Evolutionary conservation across 495 filamentous ascomycete genomes (phyloP).

Genomic region (Penicillium samsonianum): DNA sequence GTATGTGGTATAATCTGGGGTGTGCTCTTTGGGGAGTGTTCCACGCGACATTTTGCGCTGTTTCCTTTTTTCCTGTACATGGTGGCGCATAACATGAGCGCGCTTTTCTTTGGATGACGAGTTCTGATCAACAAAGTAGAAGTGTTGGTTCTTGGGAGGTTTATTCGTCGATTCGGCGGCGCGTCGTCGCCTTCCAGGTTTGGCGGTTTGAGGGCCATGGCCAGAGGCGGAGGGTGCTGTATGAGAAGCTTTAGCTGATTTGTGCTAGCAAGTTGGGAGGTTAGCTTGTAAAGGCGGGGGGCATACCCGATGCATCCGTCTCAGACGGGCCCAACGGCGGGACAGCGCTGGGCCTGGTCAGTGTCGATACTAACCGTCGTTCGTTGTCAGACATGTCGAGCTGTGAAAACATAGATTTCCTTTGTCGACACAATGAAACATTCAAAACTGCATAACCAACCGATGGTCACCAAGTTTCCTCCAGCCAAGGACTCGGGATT

Average conservation of each 20-base stretch:
- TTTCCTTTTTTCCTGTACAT: slow-evolving; percentile 48
- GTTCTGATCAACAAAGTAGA: slow-evolving; percentile 49
- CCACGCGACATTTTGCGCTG: slow-evolving; percentile 35
- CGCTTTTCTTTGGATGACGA: slow-evolving; percentile 49
- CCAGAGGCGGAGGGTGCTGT: slow-evolving; percentile 22
- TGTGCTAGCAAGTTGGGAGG: background rate
- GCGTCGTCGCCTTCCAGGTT: slow-evolving; percentile 31
- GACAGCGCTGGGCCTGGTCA: slow-evolving; percentile 2
- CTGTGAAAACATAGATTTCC: slow-evolving; percentile 8
- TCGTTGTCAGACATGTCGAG: slow-evolving; percentile 36
- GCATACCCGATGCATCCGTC: slow-evolving; percentile 25
- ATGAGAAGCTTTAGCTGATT: background rate
- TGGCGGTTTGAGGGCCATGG: slow-evolving; percentile 23
- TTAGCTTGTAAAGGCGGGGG: slow-evolving; percentile 3
- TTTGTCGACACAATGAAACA: slow-evolving; percentile 15
- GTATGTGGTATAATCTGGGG: slow-evolving; percentile 25
- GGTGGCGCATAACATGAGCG: slow-evolving; percentile 53
- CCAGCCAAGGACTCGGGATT: slow-evolving; percentile 24
- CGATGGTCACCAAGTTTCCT: slow-evolving; percentile 28
- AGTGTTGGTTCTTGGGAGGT: slow-evolving; percentile 35
- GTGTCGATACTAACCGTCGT: slow-evolving; percentile 12
- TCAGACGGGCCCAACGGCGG: slow-evolving; percentile 4
- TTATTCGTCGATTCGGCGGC: slow-evolving; percentile 21
- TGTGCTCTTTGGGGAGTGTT: slow-evolving; percentile 14
- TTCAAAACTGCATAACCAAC: slow-evolving; percentile 32